These are phyloP conservation scores for Leccinum pachyderme DNA, from an alignment of 1,284 basidiomycete genomes.

Conservation along the genomic window DNA sequence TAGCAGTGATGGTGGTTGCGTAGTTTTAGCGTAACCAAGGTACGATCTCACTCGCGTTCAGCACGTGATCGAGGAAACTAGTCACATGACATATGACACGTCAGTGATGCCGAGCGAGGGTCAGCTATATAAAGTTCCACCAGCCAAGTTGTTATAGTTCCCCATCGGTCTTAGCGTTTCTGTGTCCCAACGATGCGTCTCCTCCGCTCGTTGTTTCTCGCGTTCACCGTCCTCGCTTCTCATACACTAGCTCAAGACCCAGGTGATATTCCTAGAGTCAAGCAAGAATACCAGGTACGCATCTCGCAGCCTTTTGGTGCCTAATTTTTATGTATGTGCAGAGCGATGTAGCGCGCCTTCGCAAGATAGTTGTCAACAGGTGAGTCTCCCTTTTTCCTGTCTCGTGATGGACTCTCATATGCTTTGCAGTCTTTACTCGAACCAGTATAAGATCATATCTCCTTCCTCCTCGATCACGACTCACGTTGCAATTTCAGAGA, in stretches of 20 bases:
- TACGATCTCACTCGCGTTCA: neutral
- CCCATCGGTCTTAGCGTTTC: neutral
- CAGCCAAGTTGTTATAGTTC: neutral
- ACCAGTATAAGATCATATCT: constrained; percentile 44
- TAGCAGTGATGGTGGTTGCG: neutral
- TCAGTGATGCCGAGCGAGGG: constrained; percentile 14
- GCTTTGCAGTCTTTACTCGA: constrained; percentile 68
- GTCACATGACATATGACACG: constrained; percentile 34
- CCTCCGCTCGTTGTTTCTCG: constrained; percentile 50
- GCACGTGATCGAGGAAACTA: constrained; percentile 22
- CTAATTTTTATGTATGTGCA: constrained; percentile 32
- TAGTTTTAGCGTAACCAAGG: neutral
- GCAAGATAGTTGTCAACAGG: constrained; percentile 92
- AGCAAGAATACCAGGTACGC: constrained; percentile 78
- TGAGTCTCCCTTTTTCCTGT: constrained; percentile 15
- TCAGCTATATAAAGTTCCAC: neutral
- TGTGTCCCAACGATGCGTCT: constrained; percentile 55
- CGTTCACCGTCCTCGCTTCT: constrained; percentile 49
- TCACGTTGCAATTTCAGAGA: constrained; percentile 51
- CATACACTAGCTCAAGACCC: constrained; percentile 53
- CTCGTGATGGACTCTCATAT: constrained; percentile 10
- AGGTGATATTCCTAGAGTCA: constrained; percentile 48
- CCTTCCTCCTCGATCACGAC: neutral
- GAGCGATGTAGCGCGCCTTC: constrained; percentile 90
- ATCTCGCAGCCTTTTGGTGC: neutral